Base-by-base conservation (phyloP, 495 filamentous ascomycete genomes). In the Aspergillus nidulans region DNA sequence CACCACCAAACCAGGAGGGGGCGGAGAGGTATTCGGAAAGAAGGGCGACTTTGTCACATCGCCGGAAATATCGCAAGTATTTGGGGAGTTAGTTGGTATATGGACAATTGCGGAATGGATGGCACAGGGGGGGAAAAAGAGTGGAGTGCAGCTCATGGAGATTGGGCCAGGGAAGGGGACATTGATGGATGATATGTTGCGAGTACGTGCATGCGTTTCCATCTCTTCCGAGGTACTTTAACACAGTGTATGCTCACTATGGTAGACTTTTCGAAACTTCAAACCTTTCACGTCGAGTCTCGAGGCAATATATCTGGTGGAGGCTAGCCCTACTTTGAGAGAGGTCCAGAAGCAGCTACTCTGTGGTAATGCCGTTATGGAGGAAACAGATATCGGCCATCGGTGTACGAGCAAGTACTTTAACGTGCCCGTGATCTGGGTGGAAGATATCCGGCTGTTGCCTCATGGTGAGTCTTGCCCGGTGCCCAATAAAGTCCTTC, bases 61-160 rank as follows among this genome's bases (percentile, higher is more conserved):
- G 6, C 94, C 94, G 0, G 94, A 98, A 70, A 97, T 98, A 61
- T 96, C 91, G 2, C 94, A 98, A 67, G 81, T 97, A 15, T 97
- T 97, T 73, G 94, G 94, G 20, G 94, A 98, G 69, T 79, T 98
- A 16, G 73, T 96, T 43, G 94, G 91, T 1, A 81, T 98, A 62
- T 98, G 94, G 94, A 83, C 95, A 42, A 84, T 97, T 24, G 80
- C 95, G 26, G 94, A 98, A 77, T 97, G 94, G 92, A 87, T 97
- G 72, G 82, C 87, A 23, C 94, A 97, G 66, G 92, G 91, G 7
- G 76, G 79, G 48, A 83, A 74, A 45, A 83, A 67, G 49, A 77
- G 78, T 30, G 87, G 88, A 21, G 83, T 96, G 16, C 85, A 97
- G 61, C 70, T 98, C 52, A 87, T 98, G 60, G 94, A 98, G 67